These are phyloP conservation scores for Pseudomicrostroma phylloplanum DNA, from an alignment of 1,284 basidiomycete genomes.

Conservation along the genomic window DNA sequence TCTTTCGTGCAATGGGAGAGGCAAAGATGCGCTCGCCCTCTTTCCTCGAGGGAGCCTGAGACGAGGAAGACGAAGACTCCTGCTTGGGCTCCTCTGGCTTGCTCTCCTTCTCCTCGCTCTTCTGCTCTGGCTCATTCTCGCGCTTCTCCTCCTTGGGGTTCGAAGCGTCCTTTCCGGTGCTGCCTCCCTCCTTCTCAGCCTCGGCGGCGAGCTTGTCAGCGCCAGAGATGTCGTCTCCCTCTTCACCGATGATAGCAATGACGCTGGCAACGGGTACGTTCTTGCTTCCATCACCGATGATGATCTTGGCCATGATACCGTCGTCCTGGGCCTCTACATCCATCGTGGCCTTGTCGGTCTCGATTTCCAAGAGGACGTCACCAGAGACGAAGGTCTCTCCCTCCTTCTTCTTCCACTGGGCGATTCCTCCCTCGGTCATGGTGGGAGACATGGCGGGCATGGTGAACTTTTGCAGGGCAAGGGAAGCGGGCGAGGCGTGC, in stretches of 20 bases:
- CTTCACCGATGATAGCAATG: conserved; percentile 85
- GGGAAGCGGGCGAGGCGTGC: conserved; percentile 59
- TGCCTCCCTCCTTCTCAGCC: conserved; percentile 23
- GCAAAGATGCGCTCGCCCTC: conserved; percentile 66
- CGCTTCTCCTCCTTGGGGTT: conserved; percentile 29
- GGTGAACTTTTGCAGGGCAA: conserved; percentile 78
- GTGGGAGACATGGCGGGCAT: conserved; percentile 99
- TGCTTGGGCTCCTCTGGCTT: conserved; percentile 47
- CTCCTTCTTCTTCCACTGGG: conserved; percentile 93
- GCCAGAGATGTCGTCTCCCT: conserved; percentile 83
- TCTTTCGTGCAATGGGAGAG: conserved; percentile 88
- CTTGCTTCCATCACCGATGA: conserved; percentile 76
- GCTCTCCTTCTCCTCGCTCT: conserved; percentile 50
- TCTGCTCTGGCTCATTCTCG: background rate
- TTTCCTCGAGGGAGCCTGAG: conserved; percentile 34
- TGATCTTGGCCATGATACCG: conserved; percentile 86
- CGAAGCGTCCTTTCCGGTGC: background rate
- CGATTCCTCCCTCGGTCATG: conserved; percentile 98
- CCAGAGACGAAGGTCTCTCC: conserved; percentile 82
- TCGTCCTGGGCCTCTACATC: conserved; percentile 98
- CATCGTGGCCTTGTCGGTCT: conserved; percentile 99
- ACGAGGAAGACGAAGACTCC: conserved; percentile 41
- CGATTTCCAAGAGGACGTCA: conserved; percentile 91
- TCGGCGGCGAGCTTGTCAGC: conserved; percentile 71
- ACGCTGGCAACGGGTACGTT: conserved; percentile 73